These are phyloP conservation scores for Cantharellus cinnabarinus DNA, from an alignment of 768 basidiomycete species.

Conservation along the genomic window DNA sequence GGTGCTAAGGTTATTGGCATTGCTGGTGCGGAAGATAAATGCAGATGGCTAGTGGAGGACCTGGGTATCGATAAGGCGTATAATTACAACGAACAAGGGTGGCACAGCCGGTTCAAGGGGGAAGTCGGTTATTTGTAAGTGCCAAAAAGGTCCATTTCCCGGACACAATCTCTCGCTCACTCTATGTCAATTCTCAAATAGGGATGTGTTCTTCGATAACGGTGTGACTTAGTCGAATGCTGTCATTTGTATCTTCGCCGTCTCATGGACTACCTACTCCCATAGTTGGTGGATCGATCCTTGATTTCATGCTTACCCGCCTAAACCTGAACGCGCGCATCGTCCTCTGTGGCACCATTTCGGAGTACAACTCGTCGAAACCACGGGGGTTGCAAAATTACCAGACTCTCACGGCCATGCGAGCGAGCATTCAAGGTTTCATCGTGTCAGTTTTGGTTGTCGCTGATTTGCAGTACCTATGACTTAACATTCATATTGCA, in stretches of 20 bases:
- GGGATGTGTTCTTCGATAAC: constrained; percentile 68
- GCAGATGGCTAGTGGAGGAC: constrained; percentile 65
- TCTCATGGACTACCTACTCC: background rate
- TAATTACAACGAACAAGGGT: constrained; percentile 70
- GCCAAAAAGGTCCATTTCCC: background rate
- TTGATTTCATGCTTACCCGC: constrained; percentile 55
- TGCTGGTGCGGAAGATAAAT: constrained; percentile 70
- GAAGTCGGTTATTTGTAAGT: constrained; percentile 37
- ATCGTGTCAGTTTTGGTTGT: constrained; percentile 29
- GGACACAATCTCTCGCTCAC: background rate
- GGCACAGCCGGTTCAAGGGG: constrained; percentile 49
- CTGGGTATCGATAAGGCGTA: constrained; percentile 65
- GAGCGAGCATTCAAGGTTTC: constrained; percentile 71
- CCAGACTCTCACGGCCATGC: constrained; percentile 42
- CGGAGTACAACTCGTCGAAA: constrained; percentile 40
- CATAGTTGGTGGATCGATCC: constrained; percentile 39
- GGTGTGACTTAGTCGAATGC: constrained; percentile 21
- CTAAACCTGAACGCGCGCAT: constrained; percentile 64
- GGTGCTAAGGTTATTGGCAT: constrained; percentile 69
- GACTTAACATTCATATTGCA: background rate
- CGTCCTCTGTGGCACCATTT: constrained; percentile 72
- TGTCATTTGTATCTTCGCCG: background rate
- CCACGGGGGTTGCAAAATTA: constrained; percentile 12
- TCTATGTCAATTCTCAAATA: background rate
- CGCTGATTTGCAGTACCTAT: background rate